Evolutionary conservation across 2,329 filamentous ascomycete genomes (phyloP).

Genomic region (Microsporum ferrugineum): DNA sequence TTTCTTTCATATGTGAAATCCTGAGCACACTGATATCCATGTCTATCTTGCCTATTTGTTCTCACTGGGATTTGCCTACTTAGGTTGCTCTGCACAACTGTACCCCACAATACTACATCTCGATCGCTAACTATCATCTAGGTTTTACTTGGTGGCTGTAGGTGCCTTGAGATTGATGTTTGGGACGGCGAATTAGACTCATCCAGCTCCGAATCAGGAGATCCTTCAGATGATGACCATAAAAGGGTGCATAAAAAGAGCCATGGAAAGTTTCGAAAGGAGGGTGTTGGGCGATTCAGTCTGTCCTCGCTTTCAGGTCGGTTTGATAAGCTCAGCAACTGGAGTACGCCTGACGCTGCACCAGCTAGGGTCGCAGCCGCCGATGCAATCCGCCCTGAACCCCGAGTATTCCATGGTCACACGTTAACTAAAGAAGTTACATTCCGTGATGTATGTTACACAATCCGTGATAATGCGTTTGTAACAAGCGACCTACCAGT

Average conservation of each 20-base stretch:
- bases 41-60: not conserved
- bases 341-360: conserved; percentile 16
- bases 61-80: not conserved
- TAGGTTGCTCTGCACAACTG: not conserved
- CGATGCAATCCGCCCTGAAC: conserved; percentile 42
- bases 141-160: conserved; percentile 64
- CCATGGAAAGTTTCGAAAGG: conserved; percentile 12
- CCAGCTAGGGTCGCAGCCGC: conserved; percentile 15
- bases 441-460: conserved; percentile 75
- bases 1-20: not conserved
- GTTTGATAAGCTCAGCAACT: conserved; percentile 8
- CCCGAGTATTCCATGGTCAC: conserved; percentile 74
- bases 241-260: conserved; percentile 18
- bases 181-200: conserved; percentile 61
- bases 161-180: conserved; percentile 90
- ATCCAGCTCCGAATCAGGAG: conserved; percentile 21
- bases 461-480: conserved; percentile 70
- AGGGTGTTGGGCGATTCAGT: conserved; percentile 16
- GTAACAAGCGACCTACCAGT: conserved; percentile 63
- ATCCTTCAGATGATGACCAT: conserved; percentile 16
- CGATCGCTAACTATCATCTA: conserved; percentile 24
- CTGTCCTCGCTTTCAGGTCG: conserved; percentile 13
- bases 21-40: not conserved
- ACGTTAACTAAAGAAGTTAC: conserved; percentile 76
- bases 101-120: not conserved